phyloP scores from a whole-genome alignment of 2,329 filamentous ascomycete species.

The Colletotrichum tropicicola region DNA sequence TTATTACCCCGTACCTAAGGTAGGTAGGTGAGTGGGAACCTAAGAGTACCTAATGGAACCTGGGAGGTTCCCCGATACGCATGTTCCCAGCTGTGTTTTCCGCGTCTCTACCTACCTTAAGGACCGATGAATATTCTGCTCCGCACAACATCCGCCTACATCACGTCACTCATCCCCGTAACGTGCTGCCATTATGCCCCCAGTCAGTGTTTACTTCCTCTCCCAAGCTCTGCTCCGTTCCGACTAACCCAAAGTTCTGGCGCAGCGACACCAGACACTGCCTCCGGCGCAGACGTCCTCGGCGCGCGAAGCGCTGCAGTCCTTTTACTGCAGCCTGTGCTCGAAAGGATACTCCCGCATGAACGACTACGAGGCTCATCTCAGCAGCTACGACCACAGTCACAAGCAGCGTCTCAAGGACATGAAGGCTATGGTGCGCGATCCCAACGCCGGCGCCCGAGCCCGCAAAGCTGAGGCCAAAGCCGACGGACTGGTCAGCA shows the following conservation, averaged over 20 bases:
- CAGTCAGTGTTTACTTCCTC: constrained; percentile 58
- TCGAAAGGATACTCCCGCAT: constrained; percentile 94
- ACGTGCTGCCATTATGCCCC: constrained; percentile 63
- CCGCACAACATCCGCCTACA: too few relatives aligned
- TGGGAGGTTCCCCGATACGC: too few relatives aligned
- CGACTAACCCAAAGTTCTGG: background rate
- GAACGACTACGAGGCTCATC: constrained; percentile 95
- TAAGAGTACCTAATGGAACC: too few relatives aligned
- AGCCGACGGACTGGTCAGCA: constrained; percentile 73
- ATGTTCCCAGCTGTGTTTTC: too few relatives aligned
- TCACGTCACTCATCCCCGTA: too few relatives aligned
- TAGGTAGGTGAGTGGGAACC: too few relatives aligned
- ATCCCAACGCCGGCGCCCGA: constrained; percentile 71
- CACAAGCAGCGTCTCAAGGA: constrained; percentile 91
- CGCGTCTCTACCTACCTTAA: too few relatives aligned
- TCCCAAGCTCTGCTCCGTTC: background rate
- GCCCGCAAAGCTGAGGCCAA: constrained; percentile 77
- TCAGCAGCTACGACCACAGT: constrained; percentile 93
- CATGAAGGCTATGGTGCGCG: constrained; percentile 84
- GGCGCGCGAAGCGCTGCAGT: constrained; percentile 79
- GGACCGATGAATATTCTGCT: too few relatives aligned
- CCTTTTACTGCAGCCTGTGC: constrained; percentile 89
- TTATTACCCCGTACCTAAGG: too few relatives aligned
- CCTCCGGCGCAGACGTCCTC: constrained; percentile 67
- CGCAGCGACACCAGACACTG: constrained; percentile 64